Evolutionary conservation across 1,139 yeast species (phyloP).

Genomic region (Pichia kudriavzevii): DNA sequence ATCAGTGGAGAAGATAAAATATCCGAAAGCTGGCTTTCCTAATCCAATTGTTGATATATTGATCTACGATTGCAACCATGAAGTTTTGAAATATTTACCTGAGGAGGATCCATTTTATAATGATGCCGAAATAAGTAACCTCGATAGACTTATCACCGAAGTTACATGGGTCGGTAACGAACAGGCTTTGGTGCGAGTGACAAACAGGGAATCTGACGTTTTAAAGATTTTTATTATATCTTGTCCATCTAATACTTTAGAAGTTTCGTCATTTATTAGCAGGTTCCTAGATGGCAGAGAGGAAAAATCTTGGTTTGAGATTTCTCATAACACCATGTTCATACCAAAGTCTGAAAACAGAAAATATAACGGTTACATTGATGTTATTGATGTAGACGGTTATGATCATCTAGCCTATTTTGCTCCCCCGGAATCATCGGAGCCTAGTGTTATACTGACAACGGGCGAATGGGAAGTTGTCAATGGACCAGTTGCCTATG

Average conservation of each 20-base stretch:
- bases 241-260: conserved; percentile 20
- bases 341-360: conserved; percentile 58
- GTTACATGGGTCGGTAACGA: conserved; percentile 39
- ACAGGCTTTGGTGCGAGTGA: conserved; percentile 35
- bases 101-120: conserved; percentile 31
- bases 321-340: conserved; percentile 61
- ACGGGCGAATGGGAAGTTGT: conserved; percentile 50
- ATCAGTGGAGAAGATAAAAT: conserved; percentile 33
- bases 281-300: conserved; percentile 33
- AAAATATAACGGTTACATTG: conserved; percentile 45
- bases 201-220: conserved; percentile 43
- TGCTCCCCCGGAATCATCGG: conserved; percentile 38
- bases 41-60: conserved; percentile 40
- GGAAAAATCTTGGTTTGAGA: conserved; percentile 59
- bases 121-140: conserved; percentile 27
- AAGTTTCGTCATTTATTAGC: conserved; percentile 29
- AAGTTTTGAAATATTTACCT: conserved; percentile 31
- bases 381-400: conserved; percentile 45
- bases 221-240: conserved; percentile 36
- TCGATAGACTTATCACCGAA: conserved; percentile 29
- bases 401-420: conserved; percentile 52
- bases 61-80: conserved; percentile 27
- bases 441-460: conserved; percentile 37
- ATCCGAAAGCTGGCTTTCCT: conserved; percentile 49
- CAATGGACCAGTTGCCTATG: conserved; percentile 42